Conservation (phyloP, 768 basidiomycete genomes). For the Pluteus cervinus region DNA sequence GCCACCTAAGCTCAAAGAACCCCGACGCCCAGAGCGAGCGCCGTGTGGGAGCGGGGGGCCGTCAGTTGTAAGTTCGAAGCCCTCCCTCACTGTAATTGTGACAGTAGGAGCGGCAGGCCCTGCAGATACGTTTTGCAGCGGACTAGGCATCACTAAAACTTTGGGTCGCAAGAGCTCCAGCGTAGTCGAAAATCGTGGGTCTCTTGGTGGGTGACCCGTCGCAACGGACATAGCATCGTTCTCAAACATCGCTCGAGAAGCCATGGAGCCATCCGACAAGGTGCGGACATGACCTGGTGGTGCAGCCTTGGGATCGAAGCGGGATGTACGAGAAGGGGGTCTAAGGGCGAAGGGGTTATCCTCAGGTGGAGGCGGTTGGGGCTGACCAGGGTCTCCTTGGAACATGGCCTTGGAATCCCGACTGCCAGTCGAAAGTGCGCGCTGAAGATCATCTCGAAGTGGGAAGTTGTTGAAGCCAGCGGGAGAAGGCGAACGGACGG, state of each 20-base stretch:
- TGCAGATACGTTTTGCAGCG: constrained; percentile 55
- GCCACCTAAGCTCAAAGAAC: constrained; percentile 32
- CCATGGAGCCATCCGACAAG: constrained; percentile 59
- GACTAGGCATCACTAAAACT: constrained; percentile 92
- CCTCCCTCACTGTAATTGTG: constrained; percentile 36
- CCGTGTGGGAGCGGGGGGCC: constrained; percentile 76
- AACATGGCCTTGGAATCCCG: constrained; percentile 39
- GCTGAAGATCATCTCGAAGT: background rate
- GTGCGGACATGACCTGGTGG: constrained; percentile 49
- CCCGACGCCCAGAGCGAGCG: constrained; percentile 50
- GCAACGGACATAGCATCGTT: constrained; percentile 40
- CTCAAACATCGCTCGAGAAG: constrained; percentile 56
- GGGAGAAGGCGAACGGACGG: constrained; percentile 46
- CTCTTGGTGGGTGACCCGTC: constrained; percentile 31
- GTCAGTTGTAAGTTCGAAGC: constrained; percentile 61
- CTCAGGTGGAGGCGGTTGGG: too few species aligned
- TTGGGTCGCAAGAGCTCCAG: constrained; percentile 82
- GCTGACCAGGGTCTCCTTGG: too few species aligned
- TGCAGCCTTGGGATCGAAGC: constrained; percentile 74
- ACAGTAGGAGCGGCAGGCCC: constrained; percentile 27
- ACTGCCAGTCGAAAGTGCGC: constrained; percentile 3
- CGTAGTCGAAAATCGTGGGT: constrained; percentile 66
- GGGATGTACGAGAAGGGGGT: constrained; percentile 59
- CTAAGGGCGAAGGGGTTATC: constrained; percentile 68
- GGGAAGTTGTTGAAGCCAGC: too few species aligned